These are phyloP conservation scores for Cryptococcus sp. DNA, from an alignment of 1,284 basidiomycete species.

Conservation along the genomic window DNA sequence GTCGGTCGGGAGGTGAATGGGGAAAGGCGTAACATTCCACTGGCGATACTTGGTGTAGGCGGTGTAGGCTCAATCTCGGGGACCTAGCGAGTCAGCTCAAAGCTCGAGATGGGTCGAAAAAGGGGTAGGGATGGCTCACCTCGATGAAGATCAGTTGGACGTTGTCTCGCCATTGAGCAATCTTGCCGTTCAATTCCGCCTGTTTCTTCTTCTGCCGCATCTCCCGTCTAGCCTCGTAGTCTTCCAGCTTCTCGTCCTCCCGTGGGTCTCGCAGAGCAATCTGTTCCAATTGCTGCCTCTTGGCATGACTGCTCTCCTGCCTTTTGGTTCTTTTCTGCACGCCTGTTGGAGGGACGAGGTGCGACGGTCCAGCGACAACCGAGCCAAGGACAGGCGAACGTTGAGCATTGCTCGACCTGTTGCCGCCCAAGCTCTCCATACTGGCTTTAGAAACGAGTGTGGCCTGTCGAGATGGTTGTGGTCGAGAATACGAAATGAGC, in stretches of 20 bases:
- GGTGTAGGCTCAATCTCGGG: slow-evolving; percentile 9
- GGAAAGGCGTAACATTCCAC: slow-evolving; percentile 1
- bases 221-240: slow-evolving; percentile 9
- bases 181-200: slow-evolving; percentile 2
- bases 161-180: slow-evolving; percentile 4
- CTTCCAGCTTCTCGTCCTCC: slow-evolving; percentile 5
- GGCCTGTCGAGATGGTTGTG: not conserved
- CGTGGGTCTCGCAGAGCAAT: not conserved
- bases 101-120: not conserved
- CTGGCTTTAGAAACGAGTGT: not conserved
- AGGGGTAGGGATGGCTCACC: slow-evolving; percentile 6
- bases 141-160: slow-evolving; percentile 2
- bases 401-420: too few relatives aligned
- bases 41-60: slow-evolving; percentile 7
- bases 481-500: not conserved
- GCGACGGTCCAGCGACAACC: not conserved
- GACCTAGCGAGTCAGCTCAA: not conserved
- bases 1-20: not conserved
- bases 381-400: too few relatives aligned
- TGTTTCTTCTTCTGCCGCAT: slow-evolving; percentile 5
- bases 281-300: not conserved
- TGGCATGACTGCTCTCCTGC: too few relatives aligned
- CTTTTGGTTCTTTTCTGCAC: not conserved
- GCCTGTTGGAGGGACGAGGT: not conserved
- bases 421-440: not conserved